Evolutionary conservation across 768 basidiomycete species (phyloP), one percentile per base, ranked within the genome.

Genomic region (Lactarius hengduanensis): DNA sequence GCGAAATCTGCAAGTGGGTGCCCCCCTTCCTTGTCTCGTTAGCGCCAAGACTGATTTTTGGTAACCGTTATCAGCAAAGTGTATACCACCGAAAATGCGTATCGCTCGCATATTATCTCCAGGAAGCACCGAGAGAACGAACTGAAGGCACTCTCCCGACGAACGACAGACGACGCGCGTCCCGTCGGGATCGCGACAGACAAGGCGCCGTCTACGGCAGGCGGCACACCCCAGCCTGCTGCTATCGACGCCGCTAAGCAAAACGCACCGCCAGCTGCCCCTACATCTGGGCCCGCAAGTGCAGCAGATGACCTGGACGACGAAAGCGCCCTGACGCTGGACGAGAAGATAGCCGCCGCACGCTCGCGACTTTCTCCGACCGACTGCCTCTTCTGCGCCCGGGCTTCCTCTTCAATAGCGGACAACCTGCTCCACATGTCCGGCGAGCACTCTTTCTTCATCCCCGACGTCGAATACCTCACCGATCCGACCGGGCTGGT

Each of bases 401-500:
- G 79, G 36, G 74, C 80, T 18, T 79, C 82, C 22, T 36, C 79
- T 0, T 80, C 85, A 11, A 77, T 93, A 40, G 80, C 86, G 20
- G 84, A 81, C 5, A 94, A 88, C 72, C 82, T 96, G 47, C 77
- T 82, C 1, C 97, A 99, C 81, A 99, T 99, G 97, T 86, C 90
- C 47, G 74, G 76, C 59, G 76, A 76, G 0, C 97, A 99, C 77
- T 94, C 94, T 10, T 98, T 98, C 83, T 97, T 96, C 81, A 82
- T 99, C 68, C 97, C 97, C 55, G 96, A 98, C 72, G 87, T 87
- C 50, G 92, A 97, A 57, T 96, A 91, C 76, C 86, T 98, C 71
- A 80, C 89, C 72, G 94, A 98, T 77, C 77, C 91, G 43, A 71
- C 85, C 6, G 97, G 96, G 4, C 84, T 99, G 55, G 78, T 98